Percentiles rank a stretch among this genome's conserved stretches.
Conservation (phyloP, 345 rosid genomes). For the Camelina neglecta region DNA sequence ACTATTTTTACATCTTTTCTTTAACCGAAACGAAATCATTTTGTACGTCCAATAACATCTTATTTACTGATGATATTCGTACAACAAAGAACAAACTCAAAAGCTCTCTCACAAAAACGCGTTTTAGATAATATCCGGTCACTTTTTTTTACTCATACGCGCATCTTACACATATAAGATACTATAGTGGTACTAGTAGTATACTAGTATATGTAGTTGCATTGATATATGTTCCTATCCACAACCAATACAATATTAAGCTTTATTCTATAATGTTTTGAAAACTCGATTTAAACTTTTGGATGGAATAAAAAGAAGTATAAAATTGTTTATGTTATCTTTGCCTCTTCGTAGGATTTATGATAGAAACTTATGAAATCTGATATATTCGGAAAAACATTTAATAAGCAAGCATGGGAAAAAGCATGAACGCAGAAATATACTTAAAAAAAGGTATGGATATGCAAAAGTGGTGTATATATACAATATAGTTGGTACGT, state of each 20-base stretch:
- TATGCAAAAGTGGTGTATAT: conserved; percentile 24
- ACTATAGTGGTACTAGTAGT: neutral
- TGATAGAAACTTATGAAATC: conserved; percentile 11
- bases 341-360: neutral
- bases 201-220: neutral
- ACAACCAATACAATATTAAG: neutral
- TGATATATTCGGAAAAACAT: neutral
- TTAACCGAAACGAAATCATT: conserved; percentile 36
- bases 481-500: conserved; percentile 12
- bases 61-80: no score
- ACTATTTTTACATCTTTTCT: conserved; percentile 24
- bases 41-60: no score
- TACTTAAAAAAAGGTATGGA: neutral
- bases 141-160: neutral
- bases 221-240: conserved; percentile 25
- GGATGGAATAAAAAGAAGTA: neutral
- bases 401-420: conserved; percentile 34
- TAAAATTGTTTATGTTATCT: conserved; percentile 13
- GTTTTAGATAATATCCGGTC: neutral
- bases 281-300: conserved; percentile 23
- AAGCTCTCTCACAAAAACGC: no score
- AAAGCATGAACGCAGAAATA: conserved; percentile 14
- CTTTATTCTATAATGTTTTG: neutral
- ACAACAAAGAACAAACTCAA: no score
- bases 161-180: neutral